Base-by-base conservation (phyloP, 2,329 filamentous ascomycete genomes). In the Alternaria rosae region DNA sequence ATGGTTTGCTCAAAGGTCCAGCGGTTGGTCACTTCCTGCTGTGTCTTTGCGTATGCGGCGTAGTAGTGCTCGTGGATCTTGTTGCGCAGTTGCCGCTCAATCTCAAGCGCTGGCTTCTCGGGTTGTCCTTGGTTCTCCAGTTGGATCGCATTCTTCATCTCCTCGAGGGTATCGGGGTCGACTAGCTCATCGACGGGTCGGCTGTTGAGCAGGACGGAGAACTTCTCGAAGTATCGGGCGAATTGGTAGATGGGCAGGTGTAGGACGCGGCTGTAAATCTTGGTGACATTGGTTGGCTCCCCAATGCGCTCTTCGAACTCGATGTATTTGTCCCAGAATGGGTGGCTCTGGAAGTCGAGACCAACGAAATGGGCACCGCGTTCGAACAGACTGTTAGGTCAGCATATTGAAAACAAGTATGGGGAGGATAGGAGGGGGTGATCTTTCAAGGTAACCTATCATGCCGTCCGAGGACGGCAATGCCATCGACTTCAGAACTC, bases 271-370 rank as follows among this genome's bases (percentile, higher is more conserved):
- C 86, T 86, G 54, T 97, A 86, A 58, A 99, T 92, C 42, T 88
- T 88, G 71, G 96, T 97, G 57, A 97, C 92, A 73, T 89, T 92
- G 66, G 69, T 62, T 8, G 69, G 66, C 32, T 75, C 72, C 47
- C 74, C 70, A 64, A 94, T 85, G 2, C 94, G 91, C 78, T 97
- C 94, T 78, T 98, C 95, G 74, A 96, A 98, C 77, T 98, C 95
- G 67, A 99, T 88, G 76, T 97, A 99, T 81, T 97, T 98, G 80
- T 99, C 95, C 95, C 95, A 99, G 82, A 99, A 97, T 1, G 93
- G 93, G 77, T 97, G 93, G 3, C 94, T 91, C 28, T 97, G 85
- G 76, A 97, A 99, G 80, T 99, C 95, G 17, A 98, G 86, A 15
- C 95, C 95, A 42, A 97, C 93, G 72, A 88, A 90, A 28, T 87